phyloP scores from a whole-genome alignment of 495 filamentous ascomycete genomes.

The Schizothecium vesticola region DNA sequence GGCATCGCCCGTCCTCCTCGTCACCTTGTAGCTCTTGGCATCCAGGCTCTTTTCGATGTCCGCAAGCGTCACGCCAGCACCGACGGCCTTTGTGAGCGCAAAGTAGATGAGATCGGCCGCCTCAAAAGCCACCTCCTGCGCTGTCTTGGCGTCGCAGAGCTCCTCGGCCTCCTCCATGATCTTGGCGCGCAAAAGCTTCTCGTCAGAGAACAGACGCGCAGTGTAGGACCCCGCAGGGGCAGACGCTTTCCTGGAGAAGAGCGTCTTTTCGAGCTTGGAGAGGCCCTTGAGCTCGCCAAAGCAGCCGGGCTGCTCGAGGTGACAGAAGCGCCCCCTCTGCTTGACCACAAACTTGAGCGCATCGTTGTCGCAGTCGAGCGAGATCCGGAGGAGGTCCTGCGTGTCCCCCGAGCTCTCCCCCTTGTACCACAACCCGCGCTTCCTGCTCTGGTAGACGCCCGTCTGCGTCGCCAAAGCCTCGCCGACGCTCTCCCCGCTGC shows the following conservation, averaged over 20 bases:
- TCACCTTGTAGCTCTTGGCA: slow-evolving; percentile 89
- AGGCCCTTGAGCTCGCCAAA: slow-evolving; percentile 82
- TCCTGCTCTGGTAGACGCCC: slow-evolving; percentile 92
- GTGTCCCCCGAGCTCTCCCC: slow-evolving; percentile 89
- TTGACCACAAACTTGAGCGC: slow-evolving; percentile 83
- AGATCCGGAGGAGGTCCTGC: slow-evolving; percentile 79
- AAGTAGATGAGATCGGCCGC: slow-evolving; percentile 96
- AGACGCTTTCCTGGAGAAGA: slow-evolving; percentile 68
- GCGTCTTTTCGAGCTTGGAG: slow-evolving; percentile 76
- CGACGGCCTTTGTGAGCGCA: slow-evolving; percentile 79
- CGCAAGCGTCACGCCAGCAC: slow-evolving; percentile 73
- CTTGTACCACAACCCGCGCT: slow-evolving; percentile 95
- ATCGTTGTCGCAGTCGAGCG: slow-evolving; percentile 87
- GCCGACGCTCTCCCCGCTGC: slow-evolving; percentile 79
- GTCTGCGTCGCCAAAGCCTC: slow-evolving; percentile 82
- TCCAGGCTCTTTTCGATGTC: slow-evolving; percentile 91
- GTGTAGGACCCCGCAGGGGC: slow-evolving; percentile 92
- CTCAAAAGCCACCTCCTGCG: slow-evolving; percentile 84
- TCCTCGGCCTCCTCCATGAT: slow-evolving; percentile 98
- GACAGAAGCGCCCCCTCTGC: slow-evolving; percentile 92
- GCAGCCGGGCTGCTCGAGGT: slow-evolving; percentile 84
- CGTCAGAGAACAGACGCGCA: slow-evolving; percentile 82
- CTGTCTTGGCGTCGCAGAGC: slow-evolving; percentile 75
- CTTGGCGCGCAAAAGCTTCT: slow-evolving; percentile 84
- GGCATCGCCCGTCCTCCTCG: slow-evolving; percentile 84